Base-by-base conservation (phyloP, 2,329 filamentous ascomycete genomes). In the Cercospora sesami region DNA sequence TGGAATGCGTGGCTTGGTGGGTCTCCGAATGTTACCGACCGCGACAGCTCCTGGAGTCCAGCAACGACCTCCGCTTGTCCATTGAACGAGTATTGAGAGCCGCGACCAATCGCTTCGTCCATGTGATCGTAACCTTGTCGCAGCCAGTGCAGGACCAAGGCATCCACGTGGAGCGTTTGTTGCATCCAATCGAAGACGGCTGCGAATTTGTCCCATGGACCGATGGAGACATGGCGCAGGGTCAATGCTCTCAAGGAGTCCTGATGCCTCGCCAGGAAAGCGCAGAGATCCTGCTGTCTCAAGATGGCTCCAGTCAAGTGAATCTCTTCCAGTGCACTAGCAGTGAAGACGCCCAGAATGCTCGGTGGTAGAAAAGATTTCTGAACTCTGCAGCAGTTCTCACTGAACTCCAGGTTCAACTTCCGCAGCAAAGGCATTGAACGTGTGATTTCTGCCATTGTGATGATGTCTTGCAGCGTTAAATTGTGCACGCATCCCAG, bases 51-150 rank as follows among this genome's bases (percentile, higher is more conserved):
- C 26, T 14, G 48, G 10, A 64, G 48, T n/a, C 62, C 62, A 33
- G 62, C 28, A 14, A 57, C 36, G 23, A 64, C 62, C 12, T 55
- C 62, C 21, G 53, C 48, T 18, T 8, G n/a, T 23, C 31, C 48
- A 26, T 9, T 26, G 62, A 57, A 64, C 12, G 21, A 21, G 48
- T 64, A 64, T 21, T 64, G 45, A n/a, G 48, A 51, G 30, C 62
- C 62, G 6, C 62, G 48, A 26, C 48, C 62, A 33, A 51, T 57
- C 21, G 30, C 16, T 23, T 64, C 62, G n/a, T 64, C 62, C 62
- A 64, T 64, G 48, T 64, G 62, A 51, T 64, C 62, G 16, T 64
- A 28, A 23, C 62, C 62, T 33, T 64, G 62, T n/a, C 48, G 62
- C 9, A 64, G 48, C 62, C 62, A 64, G 30, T 64, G 62, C 48